phyloP scores from a whole-genome alignment of 1,284 basidiomycete species.

The Apiotrichum sp. region DNA sequence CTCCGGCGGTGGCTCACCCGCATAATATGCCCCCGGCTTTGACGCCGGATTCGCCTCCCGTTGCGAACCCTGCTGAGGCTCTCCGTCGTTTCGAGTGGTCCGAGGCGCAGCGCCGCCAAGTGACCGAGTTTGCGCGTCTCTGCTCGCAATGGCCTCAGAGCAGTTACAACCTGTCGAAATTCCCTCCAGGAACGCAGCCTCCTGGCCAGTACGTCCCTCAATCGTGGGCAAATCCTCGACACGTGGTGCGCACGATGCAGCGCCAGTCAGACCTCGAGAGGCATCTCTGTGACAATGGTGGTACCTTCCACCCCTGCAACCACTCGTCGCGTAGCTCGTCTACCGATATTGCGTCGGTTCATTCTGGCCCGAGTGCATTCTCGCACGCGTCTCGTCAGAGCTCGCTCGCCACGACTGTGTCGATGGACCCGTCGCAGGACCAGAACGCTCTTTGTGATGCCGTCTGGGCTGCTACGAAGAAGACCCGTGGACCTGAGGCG shows the following conservation, averaged over 20 bases:
- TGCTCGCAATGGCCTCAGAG: conserved; percentile 65
- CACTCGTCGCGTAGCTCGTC: conserved; percentile 15
- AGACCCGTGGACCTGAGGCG: background rate
- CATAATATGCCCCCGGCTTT: conserved; percentile 19
- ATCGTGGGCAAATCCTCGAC: conserved; percentile 61
- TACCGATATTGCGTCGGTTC: conserved; percentile 12
- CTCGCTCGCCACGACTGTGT: conserved; percentile 21
- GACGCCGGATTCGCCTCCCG: conserved; percentile 12
- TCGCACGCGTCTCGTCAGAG: conserved; percentile 16
- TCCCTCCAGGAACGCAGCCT: background rate
- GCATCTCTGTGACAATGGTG: conserved; percentile 16
- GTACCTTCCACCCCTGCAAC: conserved; percentile 25
- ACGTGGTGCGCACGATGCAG: conserved; percentile 57
- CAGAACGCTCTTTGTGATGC: conserved; percentile 12
- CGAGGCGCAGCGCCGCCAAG: conserved; percentile 27
- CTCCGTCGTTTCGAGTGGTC: conserved; percentile 28
- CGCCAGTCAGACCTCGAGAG: conserved; percentile 55
- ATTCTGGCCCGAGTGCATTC: conserved; percentile 18
- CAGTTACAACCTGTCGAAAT: conserved; percentile 71
- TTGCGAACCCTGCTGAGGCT: conserved; percentile 18
- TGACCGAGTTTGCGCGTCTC: conserved; percentile 37
- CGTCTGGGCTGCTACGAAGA: conserved; percentile 11
- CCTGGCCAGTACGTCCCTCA: conserved; percentile 59
- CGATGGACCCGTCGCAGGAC: background rate
- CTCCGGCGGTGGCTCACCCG: conserved; percentile 14